A percentile compares a stretch with the other conserved stretches of the same genome.
These are phyloP conservation scores for Elongisporangium undulatum DNA, from an alignment of 352 stramenopile genomes.

Conservation along the genomic window DNA sequence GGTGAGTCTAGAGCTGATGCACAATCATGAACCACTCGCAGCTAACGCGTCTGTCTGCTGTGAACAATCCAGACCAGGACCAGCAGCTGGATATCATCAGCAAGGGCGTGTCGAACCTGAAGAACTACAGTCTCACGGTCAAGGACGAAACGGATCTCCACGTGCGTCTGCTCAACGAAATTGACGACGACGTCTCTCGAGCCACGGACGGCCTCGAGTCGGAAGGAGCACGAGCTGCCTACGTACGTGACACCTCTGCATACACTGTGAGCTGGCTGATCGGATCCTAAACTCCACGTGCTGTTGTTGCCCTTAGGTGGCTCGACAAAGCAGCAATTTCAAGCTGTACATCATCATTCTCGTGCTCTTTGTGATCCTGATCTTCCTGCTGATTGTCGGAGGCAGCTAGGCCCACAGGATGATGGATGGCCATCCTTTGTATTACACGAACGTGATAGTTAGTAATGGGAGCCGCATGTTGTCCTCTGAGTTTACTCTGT, in stretches of 20 bases:
- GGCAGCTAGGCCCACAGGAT: slow-evolving; percentile 13
- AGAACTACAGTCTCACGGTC: slow-evolving; percentile 80
- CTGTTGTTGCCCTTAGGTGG: slow-evolving; percentile 62
- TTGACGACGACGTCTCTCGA: slow-evolving; percentile 82
- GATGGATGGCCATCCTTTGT: background rate
- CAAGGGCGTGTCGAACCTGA: slow-evolving; percentile 77
- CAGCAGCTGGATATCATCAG: slow-evolving; percentile 82
- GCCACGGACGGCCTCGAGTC: slow-evolving; percentile 83
- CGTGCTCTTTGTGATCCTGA: slow-evolving; percentile 80
- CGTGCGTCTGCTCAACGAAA: slow-evolving; percentile 85
- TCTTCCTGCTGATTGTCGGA: slow-evolving; percentile 83
- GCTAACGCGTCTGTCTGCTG: background rate
- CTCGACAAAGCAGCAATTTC: slow-evolving; percentile 93
- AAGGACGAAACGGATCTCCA: slow-evolving; percentile 90
- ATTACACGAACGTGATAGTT: background rate
- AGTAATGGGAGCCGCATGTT: background rate
- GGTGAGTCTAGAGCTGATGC: slow-evolving; percentile 10
- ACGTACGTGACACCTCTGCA: slow-evolving; percentile 26
- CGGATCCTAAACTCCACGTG: slow-evolving; percentile 1
- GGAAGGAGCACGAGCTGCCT: slow-evolving; percentile 72
- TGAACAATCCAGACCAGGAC: slow-evolving; percentile 61
- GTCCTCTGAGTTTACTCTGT: slow-evolving; percentile 4
- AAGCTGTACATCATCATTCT: slow-evolving; percentile 91
- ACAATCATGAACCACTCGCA: background rate
- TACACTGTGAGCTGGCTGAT: slow-evolving; percentile 9